A percentile compares a stretch with the other conserved stretches of the same genome.
Evolutionary conservation across 2,329 filamentous ascomycete genomes (phyloP).

Genomic region (Colletotrichum noveboracense): DNA sequence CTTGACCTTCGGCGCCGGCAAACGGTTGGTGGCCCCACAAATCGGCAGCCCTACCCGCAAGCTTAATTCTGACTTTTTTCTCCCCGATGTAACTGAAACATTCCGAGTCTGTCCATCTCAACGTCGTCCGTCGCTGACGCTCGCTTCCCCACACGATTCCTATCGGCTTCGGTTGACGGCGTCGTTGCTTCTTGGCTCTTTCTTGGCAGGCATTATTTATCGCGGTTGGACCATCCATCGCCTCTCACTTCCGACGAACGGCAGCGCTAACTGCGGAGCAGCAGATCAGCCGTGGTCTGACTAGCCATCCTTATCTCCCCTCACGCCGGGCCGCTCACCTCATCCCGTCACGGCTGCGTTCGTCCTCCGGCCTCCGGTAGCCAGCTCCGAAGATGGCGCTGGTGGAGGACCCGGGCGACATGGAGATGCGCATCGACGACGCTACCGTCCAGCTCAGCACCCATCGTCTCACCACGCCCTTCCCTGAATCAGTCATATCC

Average conservation of each 20-base stretch:
- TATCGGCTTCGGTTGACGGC: neutral
- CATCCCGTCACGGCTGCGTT: neutral
- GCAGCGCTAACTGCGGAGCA: neutral
- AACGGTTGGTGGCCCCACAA: neutral
- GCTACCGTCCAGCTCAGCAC: neutral
- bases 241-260: neutral
- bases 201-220: neutral
- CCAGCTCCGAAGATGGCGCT: neutral
- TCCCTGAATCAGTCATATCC: neutral
- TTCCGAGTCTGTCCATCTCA: neutral
- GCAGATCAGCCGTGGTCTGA: neutral
- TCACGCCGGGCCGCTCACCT: neutral
- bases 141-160: neutral
- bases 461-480: neutral
- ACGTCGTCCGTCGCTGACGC: neutral
- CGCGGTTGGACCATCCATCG: neutral
- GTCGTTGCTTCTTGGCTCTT: neutral
- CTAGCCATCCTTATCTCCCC: neutral
- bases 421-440: neutral
- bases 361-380: neutral
- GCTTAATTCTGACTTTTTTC: constrained; percentile 13
- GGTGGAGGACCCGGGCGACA: neutral
- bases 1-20: neutral
- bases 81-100: neutral
- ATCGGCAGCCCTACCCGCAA: constrained; percentile 16